Evolutionary conservation across 1,284 basidiomycete genomes (phyloP), one percentile per base, ranked within the genome.

Genomic region (Leccinum solheimii): DNA sequence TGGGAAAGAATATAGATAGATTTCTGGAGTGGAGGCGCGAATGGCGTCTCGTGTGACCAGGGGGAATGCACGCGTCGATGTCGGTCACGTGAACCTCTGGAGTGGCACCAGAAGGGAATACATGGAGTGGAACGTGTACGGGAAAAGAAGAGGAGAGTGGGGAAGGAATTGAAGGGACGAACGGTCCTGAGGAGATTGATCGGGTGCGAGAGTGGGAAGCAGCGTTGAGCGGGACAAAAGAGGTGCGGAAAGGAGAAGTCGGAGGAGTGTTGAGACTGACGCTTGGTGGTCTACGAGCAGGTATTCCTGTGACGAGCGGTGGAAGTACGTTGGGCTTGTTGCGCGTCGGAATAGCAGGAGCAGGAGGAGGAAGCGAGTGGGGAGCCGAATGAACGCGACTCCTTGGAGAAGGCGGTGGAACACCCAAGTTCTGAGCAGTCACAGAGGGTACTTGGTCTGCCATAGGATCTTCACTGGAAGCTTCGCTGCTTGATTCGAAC

Each of bases 1-100:
- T 83, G 4, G 95, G 95, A 68, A 97, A 97, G 81, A 91, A 96
- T 16, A 95, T 81, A 2, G 92, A 95, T 1, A 97, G 79, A 72
- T 97, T 98, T 56, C 94, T 86, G 4, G 94, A 94, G 74, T 98
- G 95, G 23, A 96, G 81, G 10, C 92, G 83, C 1, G 84, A 79
- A 74, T 95, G 92, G 48, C 86, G 76, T 50, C 86, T 80, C 9
- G 72, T 73, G 58, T 83, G 79, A 54, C 64, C 60, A 27, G 69
- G 72, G 0, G 68, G 69, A 16, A 64, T 38, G 21, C 26, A 45
- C 8, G 43, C 30, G 34, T 70, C 66, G 1, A 21, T 48, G 34
- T 70, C 67, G 6, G 62, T 53, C 8, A 62, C 64, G 26, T 65
- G 58, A 14, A 70, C 36, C 19, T 75, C 69, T n/a, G 74, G 70